A percentile compares a stretch with the other conserved stretches of the same genome.
These are phyloP conservation scores for Mesembryanthemum crystallinum DNA, from an alignment of 148 eudicot species.

Conservation along the genomic window DNA sequence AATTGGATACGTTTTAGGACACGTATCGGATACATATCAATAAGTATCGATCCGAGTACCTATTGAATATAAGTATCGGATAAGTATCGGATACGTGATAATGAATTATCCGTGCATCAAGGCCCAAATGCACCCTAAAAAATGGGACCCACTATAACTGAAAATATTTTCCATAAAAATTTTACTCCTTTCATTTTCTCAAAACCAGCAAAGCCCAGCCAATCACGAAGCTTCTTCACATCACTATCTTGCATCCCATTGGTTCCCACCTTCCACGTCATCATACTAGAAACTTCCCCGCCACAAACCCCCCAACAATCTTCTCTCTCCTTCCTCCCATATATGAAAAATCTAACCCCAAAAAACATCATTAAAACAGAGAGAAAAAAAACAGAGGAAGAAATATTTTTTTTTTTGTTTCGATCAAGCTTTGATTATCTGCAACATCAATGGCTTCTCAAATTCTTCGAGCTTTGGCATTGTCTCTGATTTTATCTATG, in stretches of 20 bases:
- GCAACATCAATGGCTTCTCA: conserved; percentile 28
- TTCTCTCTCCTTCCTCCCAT: neutral
- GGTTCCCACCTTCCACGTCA: conserved; percentile 37
- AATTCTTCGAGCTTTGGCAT: conserved; percentile 10
- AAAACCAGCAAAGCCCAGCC: conserved; percentile 20
- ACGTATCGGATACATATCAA: no score
- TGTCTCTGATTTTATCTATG: conserved; percentile 19
- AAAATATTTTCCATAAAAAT: neutral
- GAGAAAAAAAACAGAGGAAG: neutral
- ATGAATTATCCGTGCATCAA: no score
- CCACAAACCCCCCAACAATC: no score
- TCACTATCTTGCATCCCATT: conserved; percentile 21
- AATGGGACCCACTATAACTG: neutral
- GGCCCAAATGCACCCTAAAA: no score
- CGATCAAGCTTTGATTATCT: neutral
- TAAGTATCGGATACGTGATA: no score
- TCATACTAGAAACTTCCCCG: conserved; percentile 10
- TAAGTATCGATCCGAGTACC: no score
- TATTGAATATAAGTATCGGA: no score
- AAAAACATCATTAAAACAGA: neutral
- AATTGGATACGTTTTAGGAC: no score
- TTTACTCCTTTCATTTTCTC: neutral
- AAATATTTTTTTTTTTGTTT: neutral
- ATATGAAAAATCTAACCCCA: neutral
- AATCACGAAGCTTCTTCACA: conserved; percentile 12